Evolutionary conservation across 164 flowering plant genomes (phyloP), one percentile per base, ranked within the genome.

Genomic region (Stephania yunnanensis): DNA sequence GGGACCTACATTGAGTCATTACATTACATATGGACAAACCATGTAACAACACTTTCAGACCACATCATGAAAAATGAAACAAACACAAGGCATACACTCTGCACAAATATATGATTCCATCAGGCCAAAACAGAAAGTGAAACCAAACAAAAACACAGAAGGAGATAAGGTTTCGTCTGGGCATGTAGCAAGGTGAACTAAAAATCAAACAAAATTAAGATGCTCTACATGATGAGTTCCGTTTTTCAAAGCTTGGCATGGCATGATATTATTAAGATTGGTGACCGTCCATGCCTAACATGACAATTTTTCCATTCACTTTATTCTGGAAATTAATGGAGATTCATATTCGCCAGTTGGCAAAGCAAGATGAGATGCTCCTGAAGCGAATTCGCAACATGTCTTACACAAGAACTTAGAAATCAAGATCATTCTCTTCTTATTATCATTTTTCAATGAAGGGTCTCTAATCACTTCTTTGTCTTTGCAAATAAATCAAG

Each of bases 141-240:
- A 68, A 15, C 2, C 30, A 68, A 68, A 36, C 45, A 68, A 68
- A 68, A 68, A 46, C 11, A 68, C 45, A 15, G 0, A 36, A 68
- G 46, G 42, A 68, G 71, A 68, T 68, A 68, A 68, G 71, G n/a
- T 31, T 68, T 36, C 42, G 42, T 36, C 70, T 67, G 1, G 30
- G 64, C 46, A 58, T 55, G 63, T 1, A 2, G 1, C 63, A 55
- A 6, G 3, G 19, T 4, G 19, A 55, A 55, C 19, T 11, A 12
- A 55, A 55, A 55, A 55, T 55, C 13, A 55, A 55, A 19, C 19
- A 48, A 55, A 55, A 55, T 55, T 55, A 55, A 55, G 19, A 13
- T 55, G 63, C 17, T 55, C 63, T 12, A 55, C 17, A 15, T 12
- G 5, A 58, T 15, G 13, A 19, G n/a, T 58, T 17, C 20, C 64